Conservation (phyloP, 2,329 filamentous ascomycete genomes). For the Hypoxylon sp. region DNA sequence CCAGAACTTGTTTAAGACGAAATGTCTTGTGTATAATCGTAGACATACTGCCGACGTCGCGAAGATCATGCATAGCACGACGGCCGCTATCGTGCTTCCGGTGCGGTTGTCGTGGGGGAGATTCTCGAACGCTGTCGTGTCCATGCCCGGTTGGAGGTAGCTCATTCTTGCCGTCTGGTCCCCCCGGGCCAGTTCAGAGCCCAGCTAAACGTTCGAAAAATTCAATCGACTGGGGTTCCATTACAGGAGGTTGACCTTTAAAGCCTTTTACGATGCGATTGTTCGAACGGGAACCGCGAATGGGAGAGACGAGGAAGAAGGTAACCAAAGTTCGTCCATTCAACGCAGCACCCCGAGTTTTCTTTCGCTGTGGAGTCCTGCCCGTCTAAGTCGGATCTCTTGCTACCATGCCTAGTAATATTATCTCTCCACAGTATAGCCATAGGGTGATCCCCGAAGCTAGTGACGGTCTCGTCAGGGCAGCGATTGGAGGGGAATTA, state of each 20-base stretch:
- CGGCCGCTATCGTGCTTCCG: constrained; percentile 34
- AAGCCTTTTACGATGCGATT: constrained; percentile 14
- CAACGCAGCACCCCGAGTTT: constrained; percentile 8
- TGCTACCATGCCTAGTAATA: constrained; percentile 12
- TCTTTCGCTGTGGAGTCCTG: constrained; percentile 26
- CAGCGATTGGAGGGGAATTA: constrained; percentile 33
- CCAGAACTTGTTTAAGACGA: constrained; percentile 39
- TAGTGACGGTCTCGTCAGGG: constrained; percentile 12
- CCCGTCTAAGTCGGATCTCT: constrained; percentile 16
- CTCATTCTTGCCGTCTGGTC: constrained; percentile 11
- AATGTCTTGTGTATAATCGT: constrained; percentile 43
- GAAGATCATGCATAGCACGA: constrained; percentile 36
- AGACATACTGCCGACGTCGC: constrained; percentile 37
- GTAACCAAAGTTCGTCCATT: constrained; percentile 13
- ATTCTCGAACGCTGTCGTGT: constrained; percentile 1
- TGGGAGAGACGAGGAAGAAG: constrained; percentile 10
- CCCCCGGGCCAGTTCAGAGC: constrained; percentile 15
- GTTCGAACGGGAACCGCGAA: constrained; percentile 7
- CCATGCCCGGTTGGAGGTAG: constrained; percentile 2
- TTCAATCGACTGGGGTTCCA: constrained; percentile 27
- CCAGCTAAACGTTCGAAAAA: constrained; percentile 23
- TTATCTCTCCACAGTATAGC: constrained; percentile 26
- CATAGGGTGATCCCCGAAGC: constrained; percentile 30
- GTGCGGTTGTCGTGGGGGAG: constrained; percentile 41
- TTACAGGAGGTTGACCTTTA: constrained; percentile 25